Percentiles rank a stretch among this genome's conserved stretches.
These are phyloP conservation scores for Yamadazyma nakazawae DNA, from an alignment of 805 yeast genomes.

Conservation along the genomic window DNA sequence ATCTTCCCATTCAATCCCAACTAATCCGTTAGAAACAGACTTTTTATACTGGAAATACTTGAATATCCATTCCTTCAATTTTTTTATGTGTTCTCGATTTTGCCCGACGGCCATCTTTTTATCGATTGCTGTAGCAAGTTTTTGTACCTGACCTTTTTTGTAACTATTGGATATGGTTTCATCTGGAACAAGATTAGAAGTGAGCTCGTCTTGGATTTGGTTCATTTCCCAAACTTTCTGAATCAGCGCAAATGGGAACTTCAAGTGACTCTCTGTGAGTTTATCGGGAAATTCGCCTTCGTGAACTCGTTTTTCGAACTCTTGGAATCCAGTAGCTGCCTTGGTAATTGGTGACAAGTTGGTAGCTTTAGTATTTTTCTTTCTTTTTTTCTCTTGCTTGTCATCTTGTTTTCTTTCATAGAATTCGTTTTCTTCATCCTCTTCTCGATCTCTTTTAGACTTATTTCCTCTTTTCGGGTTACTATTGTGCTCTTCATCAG, in stretches of 20 bases:
- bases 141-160: slow-evolving; percentile 14
- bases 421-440: slow-evolving; percentile 12
- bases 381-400: slow-evolving; percentile 5
- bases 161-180: slow-evolving; percentile 19
- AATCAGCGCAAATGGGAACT: slow-evolving; percentile 25
- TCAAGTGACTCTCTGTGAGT: slow-evolving; percentile 7
- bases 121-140: background rate
- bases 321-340: slow-evolving; percentile 1
- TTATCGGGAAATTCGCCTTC: slow-evolving; percentile 1
- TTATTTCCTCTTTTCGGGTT: slow-evolving; percentile 33
- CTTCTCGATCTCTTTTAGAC: slow-evolving; percentile 23
- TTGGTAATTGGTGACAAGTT: background rate
- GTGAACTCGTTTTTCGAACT: slow-evolving; percentile 1
- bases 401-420: slow-evolving; percentile 9
- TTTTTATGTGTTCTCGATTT: slow-evolving; percentile 17
- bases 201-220: background rate
- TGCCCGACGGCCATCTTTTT: background rate
- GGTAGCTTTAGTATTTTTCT: background rate
- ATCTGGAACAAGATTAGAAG: slow-evolving; percentile 5
- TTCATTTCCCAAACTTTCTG: slow-evolving; percentile 12
- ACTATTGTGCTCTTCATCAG: slow-evolving; percentile 35
- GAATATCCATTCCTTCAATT: slow-evolving; percentile 28
- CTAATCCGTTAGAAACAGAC: slow-evolving; percentile 30
- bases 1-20: slow-evolving; percentile 44
- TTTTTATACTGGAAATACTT: slow-evolving; percentile 37